phyloP scores from a whole-genome alignment of 768 basidiomycete species.

The Auricularia cornea region DNA sequence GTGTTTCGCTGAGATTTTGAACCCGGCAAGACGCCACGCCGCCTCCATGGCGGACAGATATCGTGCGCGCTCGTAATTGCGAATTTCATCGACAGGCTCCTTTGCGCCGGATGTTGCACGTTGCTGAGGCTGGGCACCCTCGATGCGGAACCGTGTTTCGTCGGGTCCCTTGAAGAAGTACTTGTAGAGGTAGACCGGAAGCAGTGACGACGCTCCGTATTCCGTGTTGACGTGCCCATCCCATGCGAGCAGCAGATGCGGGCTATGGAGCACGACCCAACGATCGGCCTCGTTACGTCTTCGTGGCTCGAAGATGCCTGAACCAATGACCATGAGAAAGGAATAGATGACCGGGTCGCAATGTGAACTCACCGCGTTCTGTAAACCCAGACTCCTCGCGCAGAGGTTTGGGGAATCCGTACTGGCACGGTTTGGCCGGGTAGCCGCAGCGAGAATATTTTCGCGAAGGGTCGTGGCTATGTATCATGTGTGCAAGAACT shows the following conservation, averaged over 20 bases:
- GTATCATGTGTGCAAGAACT: background rate
- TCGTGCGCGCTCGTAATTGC: constrained; percentile 25
- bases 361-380: too few species aligned
- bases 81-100: constrained; percentile 24
- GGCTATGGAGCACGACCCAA: constrained; percentile 2
- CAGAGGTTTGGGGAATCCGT: too few species aligned
- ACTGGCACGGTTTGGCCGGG: background rate
- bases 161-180: constrained; percentile 13
- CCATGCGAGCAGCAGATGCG: constrained; percentile 7
- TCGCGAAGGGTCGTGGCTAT: background rate
- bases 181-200: constrained; percentile 12
- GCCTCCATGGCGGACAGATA: constrained; percentile 31
- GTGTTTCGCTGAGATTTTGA: constrained; percentile 24
- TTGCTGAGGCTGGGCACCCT: constrained; percentile 2
- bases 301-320: background rate
- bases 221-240: constrained; percentile 9
- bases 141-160: constrained; percentile 3
- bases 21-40: constrained; percentile 29
- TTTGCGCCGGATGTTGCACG: background rate
- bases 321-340: too few species aligned
- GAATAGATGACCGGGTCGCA: too few species aligned
- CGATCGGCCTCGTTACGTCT: background rate
- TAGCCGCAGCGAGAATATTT: background rate
- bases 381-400: too few species aligned
- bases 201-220: background rate